Evolutionary conservation across 257 asterid species (phyloP), one percentile per base, ranked within the genome.

Genomic region (Cynanchum wilfordii): DNA sequence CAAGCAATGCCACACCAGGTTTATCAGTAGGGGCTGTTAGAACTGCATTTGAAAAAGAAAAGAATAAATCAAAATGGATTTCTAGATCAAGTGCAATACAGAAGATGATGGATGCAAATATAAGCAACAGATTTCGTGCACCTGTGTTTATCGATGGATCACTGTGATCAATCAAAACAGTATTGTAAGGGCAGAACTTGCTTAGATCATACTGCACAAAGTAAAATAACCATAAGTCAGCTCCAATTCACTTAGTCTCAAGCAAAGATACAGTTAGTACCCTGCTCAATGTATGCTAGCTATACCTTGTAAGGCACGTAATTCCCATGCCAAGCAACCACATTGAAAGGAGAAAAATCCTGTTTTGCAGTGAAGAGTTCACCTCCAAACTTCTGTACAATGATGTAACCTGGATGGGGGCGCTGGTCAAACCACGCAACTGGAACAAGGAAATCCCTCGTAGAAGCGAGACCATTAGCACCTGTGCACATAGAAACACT

Each of bases 141-240:
- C 99, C 98, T 82, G 98, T 95, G 73, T 95, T 95, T 79, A 95
- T 92, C 47, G 99, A 95, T 42, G 99, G 99, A 79, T 95, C 99
- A 58, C 90, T 84, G 76, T 92, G 99, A 84, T 95, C 99, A 49
- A 90, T 57, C 86, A 95, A 75, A 78, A 95, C 99, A 3, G 99
- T 95, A 73, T 95, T 94, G 75, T 87, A 92, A 2, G 99, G 99
- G 82, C 98, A 88, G 85, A 92, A 95, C 82, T 88, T 90, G 89
- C 89, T 86, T 77, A 94, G 84, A 78, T 88, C 96, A 80, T 94
- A 94, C 99, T 94, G 95, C 84, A 81, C 81, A 73, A 73, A 76
- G 66, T 16, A 70, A 76, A 33, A 62, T 42, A 50, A 63, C 57
- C 72, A 36, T 70, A 70, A 73, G 55, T 81, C 82, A 82, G 82